Evolutionary conservation across 2,329 filamentous ascomycete genomes (phyloP).

Genomic region (Hymenoscyphus scutula): DNA sequence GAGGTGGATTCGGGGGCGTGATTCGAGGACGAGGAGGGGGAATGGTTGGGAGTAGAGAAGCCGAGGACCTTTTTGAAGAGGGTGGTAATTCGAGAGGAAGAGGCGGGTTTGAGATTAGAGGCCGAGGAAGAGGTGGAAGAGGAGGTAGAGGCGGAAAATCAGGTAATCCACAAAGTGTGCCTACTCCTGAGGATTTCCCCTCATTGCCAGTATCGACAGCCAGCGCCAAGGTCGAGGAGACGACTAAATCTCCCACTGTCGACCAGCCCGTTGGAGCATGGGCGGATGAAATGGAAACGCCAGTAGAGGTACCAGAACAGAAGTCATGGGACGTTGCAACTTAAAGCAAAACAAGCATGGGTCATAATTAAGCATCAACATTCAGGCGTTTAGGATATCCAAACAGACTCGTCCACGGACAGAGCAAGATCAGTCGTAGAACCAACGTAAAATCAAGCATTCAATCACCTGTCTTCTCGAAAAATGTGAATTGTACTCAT

Average conservation of each 20-base stretch:
- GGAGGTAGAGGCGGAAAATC: slow-evolving; percentile 26
- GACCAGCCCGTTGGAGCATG: slow-evolving; percentile 12
- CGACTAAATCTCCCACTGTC: slow-evolving; percentile 14
- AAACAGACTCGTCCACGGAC: slow-evolving; percentile 27
- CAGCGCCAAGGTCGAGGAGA: slow-evolving; percentile 8
- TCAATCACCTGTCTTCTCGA: background rate
- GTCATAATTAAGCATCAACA: background rate
- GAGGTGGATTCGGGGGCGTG: slow-evolving; percentile 34
- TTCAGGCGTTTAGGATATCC: background rate
- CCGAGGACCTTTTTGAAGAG: slow-evolving; percentile 16
- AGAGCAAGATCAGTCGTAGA: slow-evolving; percentile 11
- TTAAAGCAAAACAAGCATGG: slow-evolving; percentile 13
- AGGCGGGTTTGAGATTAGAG: slow-evolving; percentile 23
- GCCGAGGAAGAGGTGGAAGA: slow-evolving; percentile 26
- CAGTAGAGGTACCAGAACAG: slow-evolving; percentile 3
- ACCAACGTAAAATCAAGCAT: background rate
- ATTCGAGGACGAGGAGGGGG: slow-evolving; percentile 26
- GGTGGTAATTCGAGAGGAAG: slow-evolving; percentile 18
- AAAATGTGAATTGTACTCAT: background rate
- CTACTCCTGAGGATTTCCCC: slow-evolving; percentile 30
- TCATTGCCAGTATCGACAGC: slow-evolving; percentile 21
- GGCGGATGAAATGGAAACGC: slow-evolving; percentile 22
- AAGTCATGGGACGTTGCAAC: background rate
- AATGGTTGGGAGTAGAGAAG: slow-evolving; percentile 24
- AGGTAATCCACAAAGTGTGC: slow-evolving; percentile 19